Conservation (phyloP, 2,329 filamentous ascomycete genomes). For the Xylaria sp. region DNA sequence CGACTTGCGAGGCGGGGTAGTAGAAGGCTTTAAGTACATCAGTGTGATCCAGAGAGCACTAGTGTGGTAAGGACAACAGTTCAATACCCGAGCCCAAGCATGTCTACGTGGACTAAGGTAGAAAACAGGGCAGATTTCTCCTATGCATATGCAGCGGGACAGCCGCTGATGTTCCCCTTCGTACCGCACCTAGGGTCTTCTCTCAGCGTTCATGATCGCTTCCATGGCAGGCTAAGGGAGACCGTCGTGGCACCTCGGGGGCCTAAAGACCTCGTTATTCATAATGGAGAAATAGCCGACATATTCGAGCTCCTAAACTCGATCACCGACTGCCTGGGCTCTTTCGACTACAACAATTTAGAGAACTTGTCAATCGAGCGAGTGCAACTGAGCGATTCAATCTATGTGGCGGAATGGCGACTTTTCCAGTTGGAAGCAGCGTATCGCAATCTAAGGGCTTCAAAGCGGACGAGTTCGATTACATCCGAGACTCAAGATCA, state of each 20-base stretch:
- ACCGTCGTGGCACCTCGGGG: slow-evolving; percentile 27
- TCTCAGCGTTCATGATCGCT: slow-evolving; percentile 37
- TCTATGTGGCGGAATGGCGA: slow-evolving; percentile 42
- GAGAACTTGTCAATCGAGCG: slow-evolving; percentile 38
- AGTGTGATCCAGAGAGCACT: slow-evolving; percentile 41
- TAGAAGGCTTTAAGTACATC: slow-evolving; percentile 41
- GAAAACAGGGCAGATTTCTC: slow-evolving; percentile 42
- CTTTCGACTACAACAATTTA: slow-evolving; percentile 42
- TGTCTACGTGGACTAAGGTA: slow-evolving; percentile 22
- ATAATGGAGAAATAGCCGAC: slow-evolving; percentile 37
- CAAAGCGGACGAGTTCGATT: slow-evolving; percentile 25
- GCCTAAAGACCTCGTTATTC: slow-evolving; percentile 32
- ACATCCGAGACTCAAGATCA: slow-evolving; percentile 23
- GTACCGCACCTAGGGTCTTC: slow-evolving; percentile 39
- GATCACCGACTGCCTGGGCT: slow-evolving; percentile 39
- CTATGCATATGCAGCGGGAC: slow-evolving; percentile 40
- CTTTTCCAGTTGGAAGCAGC: slow-evolving; percentile 40
- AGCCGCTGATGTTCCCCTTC: slow-evolving; percentile 40
- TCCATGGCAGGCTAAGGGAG: slow-evolving; percentile 35
- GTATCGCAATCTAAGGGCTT: slow-evolving; percentile 28
- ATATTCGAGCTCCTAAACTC: slow-evolving; percentile 41
- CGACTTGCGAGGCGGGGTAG: slow-evolving; percentile 40
- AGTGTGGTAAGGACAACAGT: slow-evolving; percentile 36
- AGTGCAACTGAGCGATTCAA: slow-evolving; percentile 41
- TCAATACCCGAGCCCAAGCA: neutral